Evolutionary conservation across 306 rosid species (phyloP).

Genomic region (Dryas drummondii): DNA sequence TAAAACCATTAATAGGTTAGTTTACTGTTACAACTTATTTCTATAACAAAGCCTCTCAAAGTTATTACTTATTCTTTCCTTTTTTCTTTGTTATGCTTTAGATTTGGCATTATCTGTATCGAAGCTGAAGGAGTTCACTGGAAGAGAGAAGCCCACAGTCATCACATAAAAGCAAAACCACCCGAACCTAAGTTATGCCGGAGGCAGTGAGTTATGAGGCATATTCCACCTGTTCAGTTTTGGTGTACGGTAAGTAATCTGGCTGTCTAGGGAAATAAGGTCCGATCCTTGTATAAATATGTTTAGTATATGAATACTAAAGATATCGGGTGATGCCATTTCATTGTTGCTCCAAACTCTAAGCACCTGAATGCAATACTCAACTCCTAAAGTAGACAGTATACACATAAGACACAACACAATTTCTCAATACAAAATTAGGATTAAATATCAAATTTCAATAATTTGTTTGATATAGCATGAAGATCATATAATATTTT

Average conservation of each 20-base stretch:
- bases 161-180: constrained; percentile 62
- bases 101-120: constrained; percentile 88
- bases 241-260: constrained; percentile 13
- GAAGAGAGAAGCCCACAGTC: constrained; percentile 94
- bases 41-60: constrained; percentile 2
- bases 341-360: not conserved
- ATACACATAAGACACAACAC: too few species aligned
- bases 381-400: not conserved
- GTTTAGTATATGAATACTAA: constrained; percentile 2
- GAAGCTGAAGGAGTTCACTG: constrained; percentile 86
- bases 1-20: constrained; percentile 87
- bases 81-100: constrained; percentile 30
- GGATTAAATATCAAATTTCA: too few species aligned
- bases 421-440: not conserved
- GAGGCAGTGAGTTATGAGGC: constrained; percentile 19
- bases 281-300: constrained; percentile 16
- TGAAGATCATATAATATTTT: too few species aligned
- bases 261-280: constrained; percentile 13
- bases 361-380: not conserved
- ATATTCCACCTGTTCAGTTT: constrained; percentile 26
- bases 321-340: not conserved
- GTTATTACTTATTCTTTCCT: not conserved
- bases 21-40: not conserved
- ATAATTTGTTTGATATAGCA: too few species aligned
- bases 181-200: constrained; percentile 14